phyloP scores from a whole-genome alignment of 768 basidiomycete genomes.

The Nidula microcarpa region DNA sequence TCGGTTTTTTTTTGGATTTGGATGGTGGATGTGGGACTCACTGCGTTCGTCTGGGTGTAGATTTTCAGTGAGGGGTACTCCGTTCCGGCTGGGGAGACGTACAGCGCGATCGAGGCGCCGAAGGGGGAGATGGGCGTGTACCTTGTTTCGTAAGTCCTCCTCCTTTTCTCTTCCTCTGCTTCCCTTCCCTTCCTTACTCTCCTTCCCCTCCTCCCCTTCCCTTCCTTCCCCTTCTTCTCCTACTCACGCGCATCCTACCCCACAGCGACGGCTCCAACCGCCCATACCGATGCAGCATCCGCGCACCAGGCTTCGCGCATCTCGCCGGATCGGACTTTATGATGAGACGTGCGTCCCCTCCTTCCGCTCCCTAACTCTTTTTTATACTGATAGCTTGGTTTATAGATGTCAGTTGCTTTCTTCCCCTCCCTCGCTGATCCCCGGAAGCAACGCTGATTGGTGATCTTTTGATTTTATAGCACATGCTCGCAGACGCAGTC shows the following conservation, averaged over 20 bases:
- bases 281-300: conserved; percentile 96
- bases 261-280: conserved; percentile 88
- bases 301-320: conserved; percentile 95
- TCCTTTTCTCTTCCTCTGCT: background rate
- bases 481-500: conserved; percentile 92
- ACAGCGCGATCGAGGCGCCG: conserved; percentile 96
- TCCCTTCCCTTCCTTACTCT: background rate
- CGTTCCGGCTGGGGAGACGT: conserved; percentile 94
- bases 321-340: conserved; percentile 96
- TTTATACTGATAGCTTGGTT: background rate
- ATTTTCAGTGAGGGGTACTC: conserved; percentile 96
- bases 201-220: background rate
- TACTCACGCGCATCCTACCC: background rate
- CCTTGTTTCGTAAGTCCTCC: conserved; percentile 77
- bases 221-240: background rate
- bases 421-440: conserved; percentile 33
- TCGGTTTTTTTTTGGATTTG: background rate
- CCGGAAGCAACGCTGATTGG: conserved; percentile 18
- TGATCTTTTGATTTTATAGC: conserved; percentile 38
- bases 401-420: conserved; percentile 3
- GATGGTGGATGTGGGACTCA: background rate
- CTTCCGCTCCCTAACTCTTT: background rate
- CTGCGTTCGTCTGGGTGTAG: conserved; percentile 28
- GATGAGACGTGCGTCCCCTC: conserved; percentile 75
- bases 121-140: conserved; percentile 99